Base-by-base conservation (phyloP, 257 asterid species). In the Thymus quinquecostatus region DNA sequence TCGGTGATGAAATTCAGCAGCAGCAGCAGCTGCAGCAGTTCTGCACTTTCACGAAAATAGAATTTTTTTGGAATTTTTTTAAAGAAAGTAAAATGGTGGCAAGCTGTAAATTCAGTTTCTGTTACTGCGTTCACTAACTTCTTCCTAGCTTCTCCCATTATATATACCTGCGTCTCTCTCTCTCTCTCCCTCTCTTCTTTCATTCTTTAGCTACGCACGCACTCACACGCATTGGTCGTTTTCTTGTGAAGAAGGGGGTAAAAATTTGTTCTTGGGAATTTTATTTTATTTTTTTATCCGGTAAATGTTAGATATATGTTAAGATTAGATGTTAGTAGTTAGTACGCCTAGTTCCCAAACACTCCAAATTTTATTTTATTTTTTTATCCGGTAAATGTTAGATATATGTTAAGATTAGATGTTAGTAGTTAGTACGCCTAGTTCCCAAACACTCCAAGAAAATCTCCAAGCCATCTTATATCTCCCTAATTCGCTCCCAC, bases 101-200 rank as follows among this genome's bases (percentile, higher is more conserved):
- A 56, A 70, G 59, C 81, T 70, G 80, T 70, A 70, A 63, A 12
- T 47, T 56, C 68, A 47, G 21, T 40, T 64, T 69, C 48, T 43
- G 30, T 38, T 45, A 5, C n/a, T 47, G 1, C 29, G n/a, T 28
- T n/a, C 8, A 28, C 61, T 68, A 56, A 69, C 67, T 47, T 47
- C 72, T 54, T 9, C 66, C 73, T 49, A 61, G 13, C 53, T 38
- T 64, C 41, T 72, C 71, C 29, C 61, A 32, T 62, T 68, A 55
- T 68, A 71, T 28, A 44, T 11, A 44, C 34, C 63, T 27, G 21
- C 30, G 11, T 29, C 7, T 54, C 6, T 43, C 14, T 60, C 14
- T 60, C 13, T 9, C 40, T n/a, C 61, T 9, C 30, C 12, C 33
- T 53, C 9, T 47, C 13, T 10, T 72, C 65, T 38, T 7, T 38